phyloP scores from a whole-genome alignment of 306 rosid species.

The Castanea mollissima region DNA sequence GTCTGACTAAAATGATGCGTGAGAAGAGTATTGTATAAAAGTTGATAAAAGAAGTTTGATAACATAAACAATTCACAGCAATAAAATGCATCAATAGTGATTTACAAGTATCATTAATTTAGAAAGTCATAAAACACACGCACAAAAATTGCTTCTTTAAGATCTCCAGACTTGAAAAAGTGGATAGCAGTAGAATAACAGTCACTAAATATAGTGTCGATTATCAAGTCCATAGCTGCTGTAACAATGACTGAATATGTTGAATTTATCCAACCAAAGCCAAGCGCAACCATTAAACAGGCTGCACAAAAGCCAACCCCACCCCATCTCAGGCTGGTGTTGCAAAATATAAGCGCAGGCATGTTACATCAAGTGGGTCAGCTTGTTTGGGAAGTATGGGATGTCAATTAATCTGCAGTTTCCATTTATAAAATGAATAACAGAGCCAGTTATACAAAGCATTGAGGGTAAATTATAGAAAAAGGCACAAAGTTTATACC shows the following conservation, averaged over 20 bases:
- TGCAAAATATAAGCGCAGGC: neutral
- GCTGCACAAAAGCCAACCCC: neutral
- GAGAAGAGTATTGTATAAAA: neutral
- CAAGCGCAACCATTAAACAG: neutral
- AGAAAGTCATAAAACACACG: neutral
- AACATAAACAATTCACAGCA: neutral
- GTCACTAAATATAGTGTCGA: neutral
- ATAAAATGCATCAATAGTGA: neutral
- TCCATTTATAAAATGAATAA: neutral
- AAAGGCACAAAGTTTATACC: no score
- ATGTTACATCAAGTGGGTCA: neutral
- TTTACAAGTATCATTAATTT: neutral
- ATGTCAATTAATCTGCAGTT: neutral
- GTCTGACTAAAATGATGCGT: neutral
- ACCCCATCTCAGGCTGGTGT: neutral
- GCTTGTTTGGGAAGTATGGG: neutral
- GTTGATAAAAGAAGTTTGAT: neutral
- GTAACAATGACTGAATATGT: neutral
- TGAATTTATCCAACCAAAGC: neutral
- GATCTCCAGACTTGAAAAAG: neutral
- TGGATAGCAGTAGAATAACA: neutral
- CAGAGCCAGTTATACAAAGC: no score
- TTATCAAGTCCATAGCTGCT: neutral
- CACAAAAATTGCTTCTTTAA: neutral
- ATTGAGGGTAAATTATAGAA: no score